These are phyloP conservation scores for Nevesoporus exiguus DNA, from an alignment of 768 basidiomycete species.

Conservation along the genomic window DNA sequence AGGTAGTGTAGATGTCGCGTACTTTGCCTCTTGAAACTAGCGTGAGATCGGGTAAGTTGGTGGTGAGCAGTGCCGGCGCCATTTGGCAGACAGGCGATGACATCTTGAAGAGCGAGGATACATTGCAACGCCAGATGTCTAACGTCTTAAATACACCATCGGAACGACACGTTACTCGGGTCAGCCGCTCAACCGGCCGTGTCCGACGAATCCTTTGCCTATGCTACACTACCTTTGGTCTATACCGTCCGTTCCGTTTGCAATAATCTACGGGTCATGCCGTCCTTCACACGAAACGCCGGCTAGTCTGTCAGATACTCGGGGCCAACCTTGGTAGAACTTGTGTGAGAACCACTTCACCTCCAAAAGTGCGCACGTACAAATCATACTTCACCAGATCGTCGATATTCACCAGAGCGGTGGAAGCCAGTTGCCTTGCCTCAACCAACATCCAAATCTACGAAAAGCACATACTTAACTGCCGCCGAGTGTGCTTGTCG, in stretches of 20 bases:
- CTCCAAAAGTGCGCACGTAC: slow-evolving; percentile 44
- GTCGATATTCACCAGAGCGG: slow-evolving; percentile 78
- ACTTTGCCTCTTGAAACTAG: slow-evolving; percentile 92
- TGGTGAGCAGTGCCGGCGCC: slow-evolving; percentile 44
- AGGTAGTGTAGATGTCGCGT: slow-evolving; percentile 85
- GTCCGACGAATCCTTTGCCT: slow-evolving; percentile 8
- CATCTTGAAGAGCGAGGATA: neutral
- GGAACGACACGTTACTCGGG: slow-evolving; percentile 10
- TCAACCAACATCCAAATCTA: slow-evolving; percentile 94
- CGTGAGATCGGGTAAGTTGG: slow-evolving; percentile 57
- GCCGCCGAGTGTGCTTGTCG: neutral
- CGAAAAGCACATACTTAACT: slow-evolving; percentile 3
- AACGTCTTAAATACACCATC: slow-evolving; percentile 7
- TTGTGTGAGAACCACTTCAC: slow-evolving; percentile 14
- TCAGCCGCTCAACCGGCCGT: slow-evolving; percentile 10
- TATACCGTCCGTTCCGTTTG: neutral
- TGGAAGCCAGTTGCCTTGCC: slow-evolving; percentile 80
- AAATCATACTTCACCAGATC: slow-evolving; percentile 84
- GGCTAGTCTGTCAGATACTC: slow-evolving; percentile 34
- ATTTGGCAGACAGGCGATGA: slow-evolving; percentile 10
- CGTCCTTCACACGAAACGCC: neutral
- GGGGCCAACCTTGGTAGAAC: slow-evolving; percentile 46
- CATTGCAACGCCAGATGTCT: slow-evolving; percentile 2
- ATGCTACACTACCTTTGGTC: slow-evolving; percentile 19
- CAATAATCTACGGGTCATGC: slow-evolving; percentile 14